These are phyloP conservation scores for Nothophytophthora sp. DNA, from an alignment of 352 stramenopile genomes.

Conservation along the genomic window DNA sequence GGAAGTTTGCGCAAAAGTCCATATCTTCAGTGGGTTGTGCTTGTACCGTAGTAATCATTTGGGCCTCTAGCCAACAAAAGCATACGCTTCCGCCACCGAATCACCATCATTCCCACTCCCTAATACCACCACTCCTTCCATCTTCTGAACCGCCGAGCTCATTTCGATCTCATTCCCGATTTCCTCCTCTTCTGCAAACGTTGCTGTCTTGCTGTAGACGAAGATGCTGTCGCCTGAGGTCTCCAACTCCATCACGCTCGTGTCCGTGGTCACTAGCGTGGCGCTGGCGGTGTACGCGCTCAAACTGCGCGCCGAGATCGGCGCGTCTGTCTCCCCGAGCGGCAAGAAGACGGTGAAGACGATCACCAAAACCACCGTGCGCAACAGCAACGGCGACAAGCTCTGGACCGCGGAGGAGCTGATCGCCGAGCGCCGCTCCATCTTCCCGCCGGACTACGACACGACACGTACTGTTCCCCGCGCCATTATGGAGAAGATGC, in stretches of 20 bases:
- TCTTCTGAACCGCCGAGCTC: neutral
- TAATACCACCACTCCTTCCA: conserved; percentile 1
- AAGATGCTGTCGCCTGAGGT: conserved; percentile 18
- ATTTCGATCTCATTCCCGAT: conserved; percentile 8
- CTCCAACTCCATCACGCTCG: conserved; percentile 23
- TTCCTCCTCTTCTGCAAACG: conserved; percentile 4
- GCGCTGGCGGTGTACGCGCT: conserved; percentile 38
- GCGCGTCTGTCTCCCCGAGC: neutral
- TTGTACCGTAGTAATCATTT: conserved; percentile 17
- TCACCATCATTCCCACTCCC: conserved; percentile 22
- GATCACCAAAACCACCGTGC: conserved; percentile 20
- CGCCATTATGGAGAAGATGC: conserved; percentile 73
- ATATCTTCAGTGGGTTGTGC: no score
- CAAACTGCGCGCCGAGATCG: conserved; percentile 32
- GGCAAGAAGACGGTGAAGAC: conserved; percentile 26
- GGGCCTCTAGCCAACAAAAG: conserved; percentile 7
- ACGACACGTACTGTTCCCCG: conserved; percentile 45
- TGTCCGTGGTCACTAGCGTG: conserved; percentile 35
- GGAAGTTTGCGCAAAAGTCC: no score
- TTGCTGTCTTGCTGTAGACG: neutral
- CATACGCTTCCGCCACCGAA: conserved; percentile 2
- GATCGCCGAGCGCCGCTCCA: conserved; percentile 72
- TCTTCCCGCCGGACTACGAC: conserved; percentile 80
- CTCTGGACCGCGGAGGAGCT: conserved; percentile 75
- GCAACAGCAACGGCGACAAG: conserved; percentile 27